Base-by-base conservation (phyloP, 2,329 filamentous ascomycete genomes). In the Colletotrichum chrysophilum region DNA sequence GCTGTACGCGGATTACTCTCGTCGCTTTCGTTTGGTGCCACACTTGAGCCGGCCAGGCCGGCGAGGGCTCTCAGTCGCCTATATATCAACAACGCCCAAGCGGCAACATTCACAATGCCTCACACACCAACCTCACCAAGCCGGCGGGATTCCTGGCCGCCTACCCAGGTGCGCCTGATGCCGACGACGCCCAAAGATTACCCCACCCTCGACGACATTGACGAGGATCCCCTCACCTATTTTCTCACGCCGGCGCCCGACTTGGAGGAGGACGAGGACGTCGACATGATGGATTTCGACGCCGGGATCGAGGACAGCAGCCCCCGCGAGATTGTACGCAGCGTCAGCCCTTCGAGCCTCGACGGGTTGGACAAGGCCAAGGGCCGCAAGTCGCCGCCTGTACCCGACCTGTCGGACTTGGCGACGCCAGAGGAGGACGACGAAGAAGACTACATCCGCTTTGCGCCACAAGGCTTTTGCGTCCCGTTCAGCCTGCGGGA, bases 331-430 rank as follows among this genome's bases (percentile, higher is more conserved):
- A 85, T 88, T 55, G 84, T 91, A 68, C 87, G 90, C 76, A 91
- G 88, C 78, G 87, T 92, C 75, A 91, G 89, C 79, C 90, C 90
- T 3, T 91, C 90, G 1, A 89, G 85, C 34, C 88, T 92, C 36
- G 87, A 87, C 28, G 88, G 89, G 5, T 87, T 90, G 18, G 85
- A 86, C 75, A 89, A 87, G 79, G 81, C 87, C 7, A 83, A 80
- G 66, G 80, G 76, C 52, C 84, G 83, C 5, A 79, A 80, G 10
- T 83, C 86, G 77, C 78, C 77, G 10, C 79, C 79, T 4, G 80
- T 81, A 14, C 85, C 85, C 4, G 85, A 87, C 66, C 80, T 85
- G 30, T 84, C 84, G 52, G 86, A 88, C 71, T 86, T 86, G 36
- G 84, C 87, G 58, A 86, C 87, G 6, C 82, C 80, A 13, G 83